Conservation (phyloP, 768 basidiomycete species). For the Trametes villosa region DNA sequence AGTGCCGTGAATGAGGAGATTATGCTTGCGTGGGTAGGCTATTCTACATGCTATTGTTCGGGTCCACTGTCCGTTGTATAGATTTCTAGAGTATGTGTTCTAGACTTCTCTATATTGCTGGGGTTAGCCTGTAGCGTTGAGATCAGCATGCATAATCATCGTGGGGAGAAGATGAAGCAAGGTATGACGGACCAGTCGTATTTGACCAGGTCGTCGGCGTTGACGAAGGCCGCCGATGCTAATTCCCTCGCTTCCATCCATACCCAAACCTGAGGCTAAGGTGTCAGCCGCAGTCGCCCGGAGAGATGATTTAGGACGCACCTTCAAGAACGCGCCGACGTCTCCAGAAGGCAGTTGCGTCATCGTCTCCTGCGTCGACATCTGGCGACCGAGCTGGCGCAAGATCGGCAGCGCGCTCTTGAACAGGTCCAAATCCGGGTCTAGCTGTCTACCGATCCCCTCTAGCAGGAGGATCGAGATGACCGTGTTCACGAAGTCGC, state of each 20-base stretch:
- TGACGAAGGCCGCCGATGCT: constrained; percentile 74
- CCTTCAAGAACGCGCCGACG: constrained; percentile 88
- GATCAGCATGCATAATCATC: constrained; percentile 21
- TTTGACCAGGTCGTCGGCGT: constrained; percentile 85
- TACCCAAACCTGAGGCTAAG: constrained; percentile 77
- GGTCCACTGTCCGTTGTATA: constrained; percentile 9
- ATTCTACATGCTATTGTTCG: constrained; percentile 17
- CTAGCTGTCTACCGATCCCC: constrained; percentile 93
- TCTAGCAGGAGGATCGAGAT: constrained; percentile 92
- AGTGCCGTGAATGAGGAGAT: neutral
- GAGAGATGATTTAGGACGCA: constrained; percentile 37
- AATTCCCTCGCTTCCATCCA: constrained; percentile 92
- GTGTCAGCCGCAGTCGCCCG: constrained; percentile 5
- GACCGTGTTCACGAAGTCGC: constrained; percentile 98
- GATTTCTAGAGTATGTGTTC: constrained; percentile 4
- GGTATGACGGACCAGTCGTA: constrained; percentile 75
- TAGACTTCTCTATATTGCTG: constrained; percentile 45
- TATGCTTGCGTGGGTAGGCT: constrained; percentile 14
- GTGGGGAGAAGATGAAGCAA: neutral
- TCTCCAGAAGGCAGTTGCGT: constrained; percentile 69
- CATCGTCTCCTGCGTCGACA: constrained; percentile 76
- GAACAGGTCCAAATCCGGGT: constrained; percentile 92
- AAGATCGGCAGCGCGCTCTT: constrained; percentile 94
- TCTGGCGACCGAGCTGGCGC: constrained; percentile 87
- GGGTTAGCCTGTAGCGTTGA: constrained; percentile 48